Percentiles rank a stretch among this genome's conserved stretches.
phyloP scores from a whole-genome alignment of 225 moss, liverwort and hornwort genomes.

The Physcomitrium patens region DNA sequence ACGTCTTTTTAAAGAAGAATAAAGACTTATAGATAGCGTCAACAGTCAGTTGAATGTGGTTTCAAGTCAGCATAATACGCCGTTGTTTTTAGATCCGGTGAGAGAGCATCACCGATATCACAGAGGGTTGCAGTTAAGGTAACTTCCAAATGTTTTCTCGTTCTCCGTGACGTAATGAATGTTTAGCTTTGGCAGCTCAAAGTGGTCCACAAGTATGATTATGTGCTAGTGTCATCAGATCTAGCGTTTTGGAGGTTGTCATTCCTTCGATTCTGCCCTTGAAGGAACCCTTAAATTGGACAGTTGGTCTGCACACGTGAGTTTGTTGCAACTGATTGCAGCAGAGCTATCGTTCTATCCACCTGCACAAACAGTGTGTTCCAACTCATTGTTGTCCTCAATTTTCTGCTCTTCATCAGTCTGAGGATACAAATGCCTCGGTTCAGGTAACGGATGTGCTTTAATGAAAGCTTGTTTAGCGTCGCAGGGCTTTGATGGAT shows the following conservation, averaged over 20 bases:
- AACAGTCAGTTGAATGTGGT: background rate
- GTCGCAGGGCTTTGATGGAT: constrained; percentile 77
- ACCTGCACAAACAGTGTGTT: background rate
- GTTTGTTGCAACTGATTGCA: constrained; percentile 57
- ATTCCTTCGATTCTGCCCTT: background rate
- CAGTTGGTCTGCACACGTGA: constrained; percentile 74
- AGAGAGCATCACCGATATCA: constrained; percentile 15
- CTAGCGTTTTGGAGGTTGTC: constrained; percentile 29
- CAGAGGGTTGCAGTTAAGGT: constrained; percentile 13
- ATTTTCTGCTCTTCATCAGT: background rate
- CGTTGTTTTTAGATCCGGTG: constrained; percentile 20
- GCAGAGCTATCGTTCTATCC: constrained; percentile 26
- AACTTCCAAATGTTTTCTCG: constrained; percentile 10
- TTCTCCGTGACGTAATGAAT: constrained; percentile 4
- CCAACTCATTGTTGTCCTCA: background rate
- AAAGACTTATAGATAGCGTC: constrained; percentile 19
- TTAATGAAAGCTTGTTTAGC: constrained; percentile 7
- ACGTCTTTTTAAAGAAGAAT: constrained; percentile 27
- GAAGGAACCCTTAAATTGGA: constrained; percentile 36
- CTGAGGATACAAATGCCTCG: no score
- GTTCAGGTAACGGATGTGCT: no score
- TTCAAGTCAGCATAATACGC: background rate
- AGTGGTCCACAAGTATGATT: background rate
- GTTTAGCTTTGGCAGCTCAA: constrained; percentile 2
- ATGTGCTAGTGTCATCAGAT: constrained; percentile 5